phyloP scores from a whole-genome alignment of 768 basidiomycete species.

The Kwoniella mangroviensis region DNA sequence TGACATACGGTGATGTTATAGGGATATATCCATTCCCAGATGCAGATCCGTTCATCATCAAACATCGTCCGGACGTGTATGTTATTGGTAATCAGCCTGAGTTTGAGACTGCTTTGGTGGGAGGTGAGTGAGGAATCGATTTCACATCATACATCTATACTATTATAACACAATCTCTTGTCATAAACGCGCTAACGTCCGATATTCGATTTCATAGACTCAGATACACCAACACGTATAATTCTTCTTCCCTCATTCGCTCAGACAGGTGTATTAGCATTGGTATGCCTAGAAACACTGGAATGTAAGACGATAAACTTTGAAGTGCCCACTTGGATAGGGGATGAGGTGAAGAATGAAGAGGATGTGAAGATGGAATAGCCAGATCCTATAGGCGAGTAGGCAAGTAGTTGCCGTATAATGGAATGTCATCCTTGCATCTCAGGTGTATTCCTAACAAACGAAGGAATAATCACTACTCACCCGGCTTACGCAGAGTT shows the following conservation, averaged over 20 bases:
- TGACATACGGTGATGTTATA: slow-evolving; percentile 26
- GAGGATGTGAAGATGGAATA: slow-evolving; percentile 43
- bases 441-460: too few species aligned
- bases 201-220: slow-evolving; percentile 18
- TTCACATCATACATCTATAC: not conserved
- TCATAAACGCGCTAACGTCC: too few species aligned
- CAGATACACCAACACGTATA: slow-evolving; percentile 62
- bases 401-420: not conserved
- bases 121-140: slow-evolving; percentile 48
- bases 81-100: slow-evolving; percentile 86
- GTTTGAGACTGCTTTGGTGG: slow-evolving; percentile 76
- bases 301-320: slow-evolving; percentile 59
- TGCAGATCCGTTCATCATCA: slow-evolving; percentile 84
- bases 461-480: too few species aligned
- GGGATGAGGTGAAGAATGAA: slow-evolving; percentile 32
- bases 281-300: slow-evolving; percentile 78
- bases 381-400: not conserved
- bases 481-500: too few species aligned
- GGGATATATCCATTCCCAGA: slow-evolving; percentile 93
- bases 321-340: slow-evolving; percentile 54
- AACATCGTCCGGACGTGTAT: slow-evolving; percentile 86
- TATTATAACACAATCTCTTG: slow-evolving; percentile 29
- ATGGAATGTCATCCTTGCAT: not conserved
- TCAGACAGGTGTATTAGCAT: slow-evolving; percentile 74
- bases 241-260: slow-evolving; percentile 81